A percentile compares a stretch with the other conserved stretches of the same genome.
Evolutionary conservation across 345 rosid genomes (phyloP).

Genomic region (Lenwebbia sp.): DNA sequence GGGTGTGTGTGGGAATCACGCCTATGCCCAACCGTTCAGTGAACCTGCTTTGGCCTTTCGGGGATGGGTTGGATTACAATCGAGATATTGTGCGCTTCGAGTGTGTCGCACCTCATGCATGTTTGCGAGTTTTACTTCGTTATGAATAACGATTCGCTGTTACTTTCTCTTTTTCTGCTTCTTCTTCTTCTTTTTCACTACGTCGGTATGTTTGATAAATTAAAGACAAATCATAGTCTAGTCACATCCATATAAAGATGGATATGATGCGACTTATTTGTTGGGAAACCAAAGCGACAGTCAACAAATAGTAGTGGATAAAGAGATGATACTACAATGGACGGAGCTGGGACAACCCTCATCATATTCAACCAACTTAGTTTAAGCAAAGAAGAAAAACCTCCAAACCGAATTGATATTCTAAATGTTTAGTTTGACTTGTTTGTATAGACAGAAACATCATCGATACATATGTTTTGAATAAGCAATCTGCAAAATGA

Average conservation of each 20-base stretch:
- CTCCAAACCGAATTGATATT: not conserved
- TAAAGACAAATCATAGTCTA: not conserved
- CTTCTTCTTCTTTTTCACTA: too few relatives aligned
- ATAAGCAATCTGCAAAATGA: not conserved
- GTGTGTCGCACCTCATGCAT: too few relatives aligned
- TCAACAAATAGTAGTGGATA: not conserved
- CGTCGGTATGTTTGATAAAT: not conserved
- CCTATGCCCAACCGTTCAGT: not conserved
- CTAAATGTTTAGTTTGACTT: not conserved
- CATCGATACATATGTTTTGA: not conserved
- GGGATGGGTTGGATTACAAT: not conserved
- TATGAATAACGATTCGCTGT: fast-evolving
- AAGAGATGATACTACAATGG: not conserved
- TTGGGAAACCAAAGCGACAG: not conserved
- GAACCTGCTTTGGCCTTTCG: not conserved
- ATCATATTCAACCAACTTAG: not conserved
- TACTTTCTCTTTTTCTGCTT: too few relatives aligned
- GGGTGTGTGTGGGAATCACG: not conserved
- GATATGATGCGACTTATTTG: not conserved
- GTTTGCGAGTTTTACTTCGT: not conserved
- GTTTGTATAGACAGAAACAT: not conserved
- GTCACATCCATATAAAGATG: not conserved
- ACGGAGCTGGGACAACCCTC: too few relatives aligned
- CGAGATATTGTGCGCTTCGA: fast-evolving
- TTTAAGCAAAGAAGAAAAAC: not conserved